A percentile compares a stretch with the other conserved stretches of the same genome.
Evolutionary conservation across 2,329 filamentous ascomycete species (phyloP).

Genomic region (Catunica adiposa): DNA sequence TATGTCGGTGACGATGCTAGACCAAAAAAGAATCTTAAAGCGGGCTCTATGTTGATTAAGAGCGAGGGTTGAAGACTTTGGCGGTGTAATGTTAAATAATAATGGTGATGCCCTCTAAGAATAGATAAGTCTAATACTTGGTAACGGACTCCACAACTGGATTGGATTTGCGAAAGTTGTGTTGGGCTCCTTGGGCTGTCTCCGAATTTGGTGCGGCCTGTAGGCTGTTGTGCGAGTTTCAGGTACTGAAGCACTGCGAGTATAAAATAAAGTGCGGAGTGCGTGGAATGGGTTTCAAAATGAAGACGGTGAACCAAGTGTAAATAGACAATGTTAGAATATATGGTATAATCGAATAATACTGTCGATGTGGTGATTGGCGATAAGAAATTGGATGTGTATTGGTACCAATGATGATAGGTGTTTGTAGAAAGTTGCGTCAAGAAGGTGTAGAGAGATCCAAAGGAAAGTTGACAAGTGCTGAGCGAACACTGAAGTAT

Average conservation of each 20-base stretch:
- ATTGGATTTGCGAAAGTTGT: not conserved
- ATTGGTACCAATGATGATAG: not conserved
- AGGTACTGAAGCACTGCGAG: not conserved
- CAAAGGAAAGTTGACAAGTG: not conserved
- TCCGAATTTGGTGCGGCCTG: not conserved
- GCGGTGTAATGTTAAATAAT: too few relatives aligned
- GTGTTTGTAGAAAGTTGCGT: not conserved
- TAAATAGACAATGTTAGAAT: not conserved
- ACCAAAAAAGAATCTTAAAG: not conserved
- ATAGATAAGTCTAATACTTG: not conserved
- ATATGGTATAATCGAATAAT: not conserved
- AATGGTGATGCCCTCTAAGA: too few relatives aligned
- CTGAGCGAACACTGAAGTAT: not conserved
- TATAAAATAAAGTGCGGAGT: not conserved
- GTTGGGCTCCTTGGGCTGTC: too few relatives aligned
- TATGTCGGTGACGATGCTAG: not conserved
- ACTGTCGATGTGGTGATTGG: not conserved
- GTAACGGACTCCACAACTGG: not conserved
- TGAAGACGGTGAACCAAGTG: not conserved
- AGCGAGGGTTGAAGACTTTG: not conserved
- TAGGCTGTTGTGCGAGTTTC: not conserved
- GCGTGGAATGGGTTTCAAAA: not conserved
- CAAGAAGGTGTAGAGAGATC: conserved; percentile 4
- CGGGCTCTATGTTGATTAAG: not conserved
- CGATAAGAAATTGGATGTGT: too few relatives aligned